Conservation (phyloP, 495 filamentous ascomycete genomes). For the Hypoxylon subgilvum region DNA sequence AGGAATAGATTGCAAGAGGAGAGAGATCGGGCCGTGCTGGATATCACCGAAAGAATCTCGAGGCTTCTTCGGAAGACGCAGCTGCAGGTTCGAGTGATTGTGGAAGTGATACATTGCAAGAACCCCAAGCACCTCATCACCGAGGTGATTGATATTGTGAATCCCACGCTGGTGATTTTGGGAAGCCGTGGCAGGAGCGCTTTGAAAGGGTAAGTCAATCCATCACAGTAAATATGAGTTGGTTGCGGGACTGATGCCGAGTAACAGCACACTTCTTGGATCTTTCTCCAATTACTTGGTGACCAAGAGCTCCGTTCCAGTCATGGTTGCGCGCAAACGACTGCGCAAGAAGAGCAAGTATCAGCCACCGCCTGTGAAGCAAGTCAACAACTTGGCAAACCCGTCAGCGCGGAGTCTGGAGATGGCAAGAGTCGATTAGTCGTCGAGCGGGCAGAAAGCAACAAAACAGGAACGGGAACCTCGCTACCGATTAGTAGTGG, state of each 20-base stretch:
- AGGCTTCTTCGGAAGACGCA: constrained; percentile 86
- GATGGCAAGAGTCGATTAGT: constrained; percentile 70
- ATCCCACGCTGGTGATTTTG: constrained; percentile 90
- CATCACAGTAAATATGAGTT: not conserved
- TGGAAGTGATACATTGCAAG: constrained; percentile 98
- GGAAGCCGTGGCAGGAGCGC: constrained; percentile 89
- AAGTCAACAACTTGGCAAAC: constrained; percentile 74
- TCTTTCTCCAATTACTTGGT: constrained; percentile 98
- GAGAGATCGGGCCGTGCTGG: constrained; percentile 73
- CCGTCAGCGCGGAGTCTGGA: constrained; percentile 67
- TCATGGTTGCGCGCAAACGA: constrained; percentile 88
- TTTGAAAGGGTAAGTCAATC: constrained; percentile 79
- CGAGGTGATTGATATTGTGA: constrained; percentile 88
- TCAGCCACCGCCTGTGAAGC: constrained; percentile 62
- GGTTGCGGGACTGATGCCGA: constrained; percentile 4
- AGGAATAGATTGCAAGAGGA: constrained; percentile 72
- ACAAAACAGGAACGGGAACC: not conserved
- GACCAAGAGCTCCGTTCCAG: constrained; percentile 92
- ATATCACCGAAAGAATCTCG: constrained; percentile 78
- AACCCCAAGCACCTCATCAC: constrained; percentile 85
- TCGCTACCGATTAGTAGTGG: not conserved
- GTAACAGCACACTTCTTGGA: constrained; percentile 65
- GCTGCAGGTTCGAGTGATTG: constrained; percentile 86
- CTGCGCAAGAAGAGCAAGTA: constrained; percentile 76
- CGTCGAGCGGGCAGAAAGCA: not conserved